phyloP scores from a whole-genome alignment of 768 basidiomycete species.

The Phanerochaete carnosa region DNA sequence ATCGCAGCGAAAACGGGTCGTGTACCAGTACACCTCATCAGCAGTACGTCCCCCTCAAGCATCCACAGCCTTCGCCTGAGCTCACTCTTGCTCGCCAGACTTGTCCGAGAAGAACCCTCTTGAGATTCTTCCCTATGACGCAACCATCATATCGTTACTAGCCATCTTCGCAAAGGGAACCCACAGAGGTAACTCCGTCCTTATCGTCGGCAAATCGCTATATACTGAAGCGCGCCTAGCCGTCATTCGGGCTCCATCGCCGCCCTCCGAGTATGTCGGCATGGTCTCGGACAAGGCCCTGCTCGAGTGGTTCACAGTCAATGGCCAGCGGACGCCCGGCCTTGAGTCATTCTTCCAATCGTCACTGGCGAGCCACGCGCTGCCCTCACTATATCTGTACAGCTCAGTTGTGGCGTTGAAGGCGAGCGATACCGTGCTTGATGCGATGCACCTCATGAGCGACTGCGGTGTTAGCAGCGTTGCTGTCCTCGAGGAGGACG shows the following conservation, averaged over 20 bases:
- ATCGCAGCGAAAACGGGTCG: constrained; percentile 69
- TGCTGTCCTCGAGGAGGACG: constrained; percentile 69
- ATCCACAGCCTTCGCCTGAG: not conserved
- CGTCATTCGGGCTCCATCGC: constrained; percentile 48
- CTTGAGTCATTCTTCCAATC: constrained; percentile 48
- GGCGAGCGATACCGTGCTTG: constrained; percentile 61
- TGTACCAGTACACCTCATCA: constrained; percentile 73
- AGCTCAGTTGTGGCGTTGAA: constrained; percentile 59
- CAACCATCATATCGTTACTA: constrained; percentile 60
- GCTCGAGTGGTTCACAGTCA: constrained; percentile 64
- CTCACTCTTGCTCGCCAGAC: constrained; percentile 40
- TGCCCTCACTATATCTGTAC: constrained; percentile 66
- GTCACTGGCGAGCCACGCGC: constrained; percentile 50
- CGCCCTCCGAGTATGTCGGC: constrained; percentile 52
- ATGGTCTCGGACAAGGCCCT: constrained; percentile 74
- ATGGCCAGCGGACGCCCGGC: constrained; percentile 43
- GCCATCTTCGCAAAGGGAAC: constrained; percentile 66
- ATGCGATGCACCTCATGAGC: constrained; percentile 85
- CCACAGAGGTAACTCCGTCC: constrained; percentile 54
- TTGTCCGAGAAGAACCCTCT: constrained; percentile 84
- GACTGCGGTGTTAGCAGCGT: constrained; percentile 83
- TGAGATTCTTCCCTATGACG: constrained; percentile 57
- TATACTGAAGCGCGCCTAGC: constrained; percentile 34
- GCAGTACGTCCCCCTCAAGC: constrained; percentile 48
- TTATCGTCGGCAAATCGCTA: not conserved